phyloP scores from a whole-genome alignment of 2,329 filamentous ascomycete genomes.

The Beauveria medogensis region DNA sequence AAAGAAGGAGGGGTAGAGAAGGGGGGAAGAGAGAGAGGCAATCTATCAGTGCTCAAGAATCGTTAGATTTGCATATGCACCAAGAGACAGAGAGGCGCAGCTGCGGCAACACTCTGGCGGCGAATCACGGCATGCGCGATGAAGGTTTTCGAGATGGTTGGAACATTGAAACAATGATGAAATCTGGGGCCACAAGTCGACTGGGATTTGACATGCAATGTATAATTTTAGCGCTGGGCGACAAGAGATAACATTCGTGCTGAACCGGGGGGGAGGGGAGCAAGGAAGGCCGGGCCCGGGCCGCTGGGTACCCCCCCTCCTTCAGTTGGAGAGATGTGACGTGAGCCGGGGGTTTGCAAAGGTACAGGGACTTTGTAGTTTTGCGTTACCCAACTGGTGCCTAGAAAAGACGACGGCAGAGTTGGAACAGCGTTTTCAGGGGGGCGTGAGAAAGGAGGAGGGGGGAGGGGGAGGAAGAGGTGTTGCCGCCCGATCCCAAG shows the following conservation, averaged over 20 bases:
- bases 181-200: not conserved
- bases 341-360: not conserved
- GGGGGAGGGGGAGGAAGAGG: not conserved
- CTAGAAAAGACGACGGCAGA: too few species aligned
- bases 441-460: not conserved
- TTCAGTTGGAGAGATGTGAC: not conserved
- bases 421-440: not conserved
- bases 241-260: slow-evolving; percentile 4
- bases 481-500: not conserved
- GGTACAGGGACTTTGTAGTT: too few species aligned
- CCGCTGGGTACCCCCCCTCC: not conserved
- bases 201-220: not conserved
- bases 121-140: not conserved
- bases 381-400: not conserved
- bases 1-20: too few species aligned
- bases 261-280: too few species aligned
- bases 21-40: too few species aligned
- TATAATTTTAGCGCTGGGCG: not conserved
- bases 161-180: not conserved
- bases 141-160: not conserved
- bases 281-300: not conserved
- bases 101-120: not conserved
- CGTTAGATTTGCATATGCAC: not conserved
- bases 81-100: not conserved
- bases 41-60: too few species aligned